Conservation (phyloP, 2,329 filamentous ascomycete genomes). For the Penicillium sp. region DNA sequence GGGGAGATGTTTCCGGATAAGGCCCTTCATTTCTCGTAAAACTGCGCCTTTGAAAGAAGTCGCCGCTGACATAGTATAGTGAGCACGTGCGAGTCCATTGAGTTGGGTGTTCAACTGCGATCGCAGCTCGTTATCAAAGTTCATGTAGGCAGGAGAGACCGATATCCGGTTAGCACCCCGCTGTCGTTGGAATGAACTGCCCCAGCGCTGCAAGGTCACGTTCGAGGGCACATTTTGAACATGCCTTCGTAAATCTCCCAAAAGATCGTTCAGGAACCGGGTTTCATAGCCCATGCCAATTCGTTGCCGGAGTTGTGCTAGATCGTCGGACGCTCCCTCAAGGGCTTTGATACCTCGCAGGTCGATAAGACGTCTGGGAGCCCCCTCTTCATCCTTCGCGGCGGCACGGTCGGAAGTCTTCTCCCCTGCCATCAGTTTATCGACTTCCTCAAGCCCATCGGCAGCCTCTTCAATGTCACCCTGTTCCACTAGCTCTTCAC, state of each 20-base stretch:
- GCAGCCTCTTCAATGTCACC: slow-evolving; percentile 81
- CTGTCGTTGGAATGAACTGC: slow-evolving; percentile 67
- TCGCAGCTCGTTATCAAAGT: slow-evolving; percentile 67
- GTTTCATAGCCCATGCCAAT: slow-evolving; percentile 85
- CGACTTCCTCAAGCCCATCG: slow-evolving; percentile 70
- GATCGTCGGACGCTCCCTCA: slow-evolving; percentile 72
- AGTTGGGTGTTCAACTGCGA: slow-evolving; percentile 66
- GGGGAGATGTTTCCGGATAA: slow-evolving; percentile 80
- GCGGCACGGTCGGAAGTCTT: slow-evolving; percentile 38
- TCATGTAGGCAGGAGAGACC: slow-evolving; percentile 72
- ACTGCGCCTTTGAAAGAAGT: slow-evolving; percentile 78
- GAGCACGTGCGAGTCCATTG: slow-evolving; percentile 73
- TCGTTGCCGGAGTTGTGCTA: slow-evolving; percentile 69
- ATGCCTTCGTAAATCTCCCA: slow-evolving; percentile 78
- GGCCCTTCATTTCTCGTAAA: slow-evolving; percentile 75
- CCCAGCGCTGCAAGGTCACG: slow-evolving; percentile 82
- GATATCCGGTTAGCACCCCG: slow-evolving; percentile 66
- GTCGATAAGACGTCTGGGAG: slow-evolving; percentile 55
- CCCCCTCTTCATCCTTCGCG: slow-evolving; percentile 24
- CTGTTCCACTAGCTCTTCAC: slow-evolving; percentile 75
- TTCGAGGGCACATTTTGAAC: slow-evolving; percentile 65
- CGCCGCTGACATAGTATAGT: slow-evolving; percentile 76
- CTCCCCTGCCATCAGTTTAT: slow-evolving; percentile 75
- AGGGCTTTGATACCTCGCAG: slow-evolving; percentile 73
- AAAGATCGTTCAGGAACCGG: slow-evolving; percentile 71